Evolutionary conservation across 2,329 filamentous ascomycete genomes (phyloP).

Genomic region (Alternaria triticina): DNA sequence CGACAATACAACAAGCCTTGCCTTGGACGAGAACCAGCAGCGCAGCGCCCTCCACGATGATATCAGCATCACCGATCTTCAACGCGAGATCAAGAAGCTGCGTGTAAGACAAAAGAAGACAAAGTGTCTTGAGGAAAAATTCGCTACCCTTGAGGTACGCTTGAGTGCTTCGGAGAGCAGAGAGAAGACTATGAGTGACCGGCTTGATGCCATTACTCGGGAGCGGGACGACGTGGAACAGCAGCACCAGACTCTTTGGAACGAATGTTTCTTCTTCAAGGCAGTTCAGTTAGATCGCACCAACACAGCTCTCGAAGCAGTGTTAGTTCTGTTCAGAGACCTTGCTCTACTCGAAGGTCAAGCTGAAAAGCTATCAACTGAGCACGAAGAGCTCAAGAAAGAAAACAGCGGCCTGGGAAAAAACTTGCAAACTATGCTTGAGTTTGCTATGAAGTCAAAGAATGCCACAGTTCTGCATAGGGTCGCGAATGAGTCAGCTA

Average conservation of each 20-base stretch:
- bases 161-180: neutral
- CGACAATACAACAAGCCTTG: neutral
- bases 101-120: neutral
- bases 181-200: neutral
- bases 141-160: neutral
- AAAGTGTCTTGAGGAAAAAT: neutral
- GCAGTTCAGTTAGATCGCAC: neutral
- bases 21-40: neutral
- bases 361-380: neutral
- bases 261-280: neutral
- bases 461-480: neutral
- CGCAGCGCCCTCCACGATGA: neutral
- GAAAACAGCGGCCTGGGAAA: neutral
- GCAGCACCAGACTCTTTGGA: neutral
- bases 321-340: neutral
- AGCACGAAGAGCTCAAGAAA: neutral
- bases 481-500: neutral
- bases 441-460: neutral
- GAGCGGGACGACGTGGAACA: neutral
- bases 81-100: neutral
- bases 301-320: neutral
- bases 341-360: neutral
- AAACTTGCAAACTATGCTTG: neutral
- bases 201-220: neutral
- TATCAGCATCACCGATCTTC: neutral